Evolutionary conservation across 306 rosid genomes (phyloP).

Genomic region (Rosa rugosa): DNA sequence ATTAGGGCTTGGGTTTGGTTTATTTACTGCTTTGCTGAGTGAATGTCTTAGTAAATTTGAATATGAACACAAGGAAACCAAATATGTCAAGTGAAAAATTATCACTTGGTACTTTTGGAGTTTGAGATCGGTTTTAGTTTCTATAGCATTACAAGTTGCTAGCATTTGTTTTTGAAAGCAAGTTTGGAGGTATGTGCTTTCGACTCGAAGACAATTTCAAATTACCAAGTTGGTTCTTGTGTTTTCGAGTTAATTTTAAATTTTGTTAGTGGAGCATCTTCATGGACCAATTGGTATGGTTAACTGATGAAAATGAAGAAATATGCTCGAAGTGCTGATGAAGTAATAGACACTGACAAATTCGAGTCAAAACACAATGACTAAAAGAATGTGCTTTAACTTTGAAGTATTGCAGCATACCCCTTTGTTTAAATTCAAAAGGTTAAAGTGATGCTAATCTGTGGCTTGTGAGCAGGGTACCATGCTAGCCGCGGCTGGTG

Average conservation of each 20-base stretch:
- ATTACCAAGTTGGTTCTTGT: neutral
- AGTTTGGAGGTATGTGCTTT: too few relatives aligned
- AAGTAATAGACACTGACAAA: neutral
- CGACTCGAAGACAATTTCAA: too few relatives aligned
- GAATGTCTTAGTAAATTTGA: neutral
- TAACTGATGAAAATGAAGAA: neutral
- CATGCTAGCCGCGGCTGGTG: constrained; percentile 96
- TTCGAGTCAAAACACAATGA: neutral
- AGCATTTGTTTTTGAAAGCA: too few relatives aligned
- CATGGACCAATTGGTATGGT: neutral
- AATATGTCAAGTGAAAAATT: too few relatives aligned
- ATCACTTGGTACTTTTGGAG: neutral
- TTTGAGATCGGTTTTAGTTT: too few relatives aligned
- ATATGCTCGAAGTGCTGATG: neutral
- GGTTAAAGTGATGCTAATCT: constrained; percentile 3
- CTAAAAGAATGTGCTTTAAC: neutral
- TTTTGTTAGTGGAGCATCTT: neutral
- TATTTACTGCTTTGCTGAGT: neutral
- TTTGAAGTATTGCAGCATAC: neutral
- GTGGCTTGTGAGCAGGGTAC: constrained; percentile 56
- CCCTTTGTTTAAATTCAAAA: neutral
- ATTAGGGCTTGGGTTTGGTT: neutral
- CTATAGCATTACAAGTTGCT: neutral
- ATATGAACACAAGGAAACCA: too few relatives aligned
- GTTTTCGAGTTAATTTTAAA: neutral